A percentile compares a stretch with the other conserved stretches of the same genome.
These are phyloP conservation scores for Coemansia sp. DNA, from an alignment of 192 early-diverging fungal species.

Conservation along the genomic window DNA sequence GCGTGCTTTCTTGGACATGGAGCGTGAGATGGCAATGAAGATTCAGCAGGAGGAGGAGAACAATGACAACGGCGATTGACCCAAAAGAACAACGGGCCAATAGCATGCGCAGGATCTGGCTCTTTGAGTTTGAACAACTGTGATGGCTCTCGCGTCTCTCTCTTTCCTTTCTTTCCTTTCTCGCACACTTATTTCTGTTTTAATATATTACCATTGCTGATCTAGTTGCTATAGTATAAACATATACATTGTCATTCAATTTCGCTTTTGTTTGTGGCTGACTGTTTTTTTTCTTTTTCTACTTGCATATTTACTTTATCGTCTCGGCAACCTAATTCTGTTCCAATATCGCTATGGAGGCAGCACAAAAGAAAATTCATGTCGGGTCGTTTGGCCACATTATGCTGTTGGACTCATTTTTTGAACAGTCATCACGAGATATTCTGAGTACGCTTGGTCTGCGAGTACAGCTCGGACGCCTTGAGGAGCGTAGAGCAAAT, in stretches of 20 bases:
- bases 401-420: constrained; percentile 45
- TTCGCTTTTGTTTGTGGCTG: background rate
- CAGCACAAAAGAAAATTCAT: background rate
- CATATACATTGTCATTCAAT: background rate
- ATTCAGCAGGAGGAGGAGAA: constrained; percentile 37
- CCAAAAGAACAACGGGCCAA: too few species aligned
- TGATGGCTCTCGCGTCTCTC: background rate
- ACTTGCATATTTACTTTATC: background rate
- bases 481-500: constrained; percentile 11
- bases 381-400: constrained; percentile 18
- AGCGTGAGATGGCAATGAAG: constrained; percentile 42
- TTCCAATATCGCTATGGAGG: background rate
- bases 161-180: background rate
- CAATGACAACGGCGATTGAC: constrained; percentile 4
- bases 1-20: constrained; percentile 53
- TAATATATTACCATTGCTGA: background rate
- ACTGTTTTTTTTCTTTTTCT: constrained; percentile 7
- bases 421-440: constrained; percentile 33
- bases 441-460: constrained; percentile 22
- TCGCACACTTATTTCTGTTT: background rate
- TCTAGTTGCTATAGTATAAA: background rate
- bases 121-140: background rate
- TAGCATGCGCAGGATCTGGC: constrained; percentile 3
- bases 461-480: constrained; percentile 25
- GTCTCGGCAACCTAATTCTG: background rate